phyloP scores from a whole-genome alignment of 176 grass and related monocot species.

The Cymbopogon citratus region DNA sequence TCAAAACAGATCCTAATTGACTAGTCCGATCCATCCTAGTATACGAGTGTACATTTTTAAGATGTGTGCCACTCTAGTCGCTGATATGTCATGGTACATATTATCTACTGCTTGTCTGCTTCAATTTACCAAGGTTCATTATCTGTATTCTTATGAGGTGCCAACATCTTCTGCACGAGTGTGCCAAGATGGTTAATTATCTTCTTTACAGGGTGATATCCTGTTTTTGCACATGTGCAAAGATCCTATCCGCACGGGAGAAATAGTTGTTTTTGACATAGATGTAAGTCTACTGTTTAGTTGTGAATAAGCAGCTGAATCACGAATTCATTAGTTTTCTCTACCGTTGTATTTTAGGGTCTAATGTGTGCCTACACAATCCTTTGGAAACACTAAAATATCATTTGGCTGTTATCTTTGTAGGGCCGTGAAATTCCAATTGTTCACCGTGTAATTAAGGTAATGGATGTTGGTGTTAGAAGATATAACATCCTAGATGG shows the following conservation, averaged over 20 bases:
- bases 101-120: neutral
- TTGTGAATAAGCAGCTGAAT: neutral
- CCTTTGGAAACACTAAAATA: slow-evolving; percentile 1
- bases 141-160: neutral
- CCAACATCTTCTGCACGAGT: neutral
- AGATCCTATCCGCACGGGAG: too few species aligned
- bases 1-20: too few species aligned
- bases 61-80: neutral
- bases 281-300: slow-evolving; percentile 44
- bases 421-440: slow-evolving; percentile 81
- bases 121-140: neutral
- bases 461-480: slow-evolving; percentile 27
- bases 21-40: too few species aligned
- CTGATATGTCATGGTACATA: neutral
- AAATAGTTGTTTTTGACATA: slow-evolving; percentile 78
- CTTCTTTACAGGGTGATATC: slow-evolving; percentile 59
- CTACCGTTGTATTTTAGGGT: neutral
- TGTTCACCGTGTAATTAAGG: slow-evolving; percentile 85
- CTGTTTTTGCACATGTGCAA: slow-evolving; percentile 56
- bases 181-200: slow-evolving; percentile 11
- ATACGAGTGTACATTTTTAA: too few species aligned
- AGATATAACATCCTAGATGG: too few species aligned
- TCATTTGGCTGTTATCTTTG: slow-evolving; percentile 19
- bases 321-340: neutral
- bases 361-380: slow-evolving; percentile 4